phyloP scores from a whole-genome alignment of 148 eudicot genomes.

The Chenopodium suecicum region DNA sequence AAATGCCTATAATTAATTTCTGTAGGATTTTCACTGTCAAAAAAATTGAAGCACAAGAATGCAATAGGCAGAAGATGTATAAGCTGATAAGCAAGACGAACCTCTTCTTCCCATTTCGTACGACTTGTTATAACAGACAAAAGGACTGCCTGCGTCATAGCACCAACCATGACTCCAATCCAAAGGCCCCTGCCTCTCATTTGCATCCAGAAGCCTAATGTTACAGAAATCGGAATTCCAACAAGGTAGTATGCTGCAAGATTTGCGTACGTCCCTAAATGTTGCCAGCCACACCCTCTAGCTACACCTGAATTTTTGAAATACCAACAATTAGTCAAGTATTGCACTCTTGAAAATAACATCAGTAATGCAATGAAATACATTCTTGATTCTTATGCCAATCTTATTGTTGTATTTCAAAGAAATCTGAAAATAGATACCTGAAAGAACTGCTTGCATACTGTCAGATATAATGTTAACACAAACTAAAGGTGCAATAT shows the following conservation, averaged over 20 bases:
- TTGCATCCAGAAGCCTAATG: conserved; percentile 51
- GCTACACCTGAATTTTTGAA: conserved; percentile 33
- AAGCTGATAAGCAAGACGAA: neutral
- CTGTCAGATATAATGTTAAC: conserved; percentile 46
- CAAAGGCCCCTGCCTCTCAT: conserved; percentile 65
- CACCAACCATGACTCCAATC: conserved; percentile 60
- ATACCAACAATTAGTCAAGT: neutral
- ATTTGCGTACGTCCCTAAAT: conserved; percentile 66
- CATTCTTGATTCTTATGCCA: too few species aligned
- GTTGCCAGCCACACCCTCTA: conserved; percentile 65
- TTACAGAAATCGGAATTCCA: conserved; percentile 69
- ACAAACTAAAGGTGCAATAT: conserved; percentile 64
- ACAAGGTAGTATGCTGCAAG: conserved; percentile 66
- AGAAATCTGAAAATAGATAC: conserved; percentile 21
- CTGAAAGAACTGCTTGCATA: conserved; percentile 59
- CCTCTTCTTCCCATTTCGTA: conserved; percentile 71
- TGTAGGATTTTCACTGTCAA: too few species aligned
- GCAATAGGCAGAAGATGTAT: neutral
- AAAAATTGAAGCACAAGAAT: neutral
- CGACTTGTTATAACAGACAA: conserved; percentile 37
- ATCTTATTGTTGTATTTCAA: too few species aligned
- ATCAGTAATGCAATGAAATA: too few species aligned
- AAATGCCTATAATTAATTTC: neutral
- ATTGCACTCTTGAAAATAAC: neutral
- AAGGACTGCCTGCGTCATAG: conserved; percentile 40